phyloP scores from a whole-genome alignment of 2,329 filamentous ascomycete genomes.

The Sporothrix curviconia region DNA sequence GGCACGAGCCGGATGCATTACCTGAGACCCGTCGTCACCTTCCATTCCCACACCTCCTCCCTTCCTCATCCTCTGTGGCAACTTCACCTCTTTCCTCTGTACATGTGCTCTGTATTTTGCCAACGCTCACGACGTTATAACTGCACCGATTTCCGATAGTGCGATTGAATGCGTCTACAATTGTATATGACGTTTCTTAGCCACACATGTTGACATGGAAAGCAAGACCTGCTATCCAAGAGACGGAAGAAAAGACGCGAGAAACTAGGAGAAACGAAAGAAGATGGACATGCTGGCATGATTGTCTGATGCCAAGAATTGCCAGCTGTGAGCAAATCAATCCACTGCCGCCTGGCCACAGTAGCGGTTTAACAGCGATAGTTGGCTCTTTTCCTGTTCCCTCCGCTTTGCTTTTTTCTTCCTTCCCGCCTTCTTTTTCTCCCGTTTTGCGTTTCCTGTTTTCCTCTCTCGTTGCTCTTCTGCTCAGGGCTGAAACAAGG shows the following conservation, averaged over 20 bases:
- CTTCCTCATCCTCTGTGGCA: background rate
- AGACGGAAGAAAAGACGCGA: background rate
- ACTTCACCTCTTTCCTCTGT: background rate
- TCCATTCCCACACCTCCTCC: background rate
- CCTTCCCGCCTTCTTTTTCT: background rate
- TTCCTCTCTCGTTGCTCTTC: background rate
- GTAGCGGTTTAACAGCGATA: background rate
- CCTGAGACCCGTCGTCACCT: background rate
- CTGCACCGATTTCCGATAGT: background rate
- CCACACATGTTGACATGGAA: too few relatives aligned
- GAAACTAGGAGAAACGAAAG: background rate
- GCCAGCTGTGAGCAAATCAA: conserved; percentile 2
- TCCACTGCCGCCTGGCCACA: background rate
- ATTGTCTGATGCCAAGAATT: too few relatives aligned
- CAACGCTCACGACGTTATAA: background rate
- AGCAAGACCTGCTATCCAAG: too few relatives aligned
- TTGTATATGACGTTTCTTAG: too few relatives aligned
- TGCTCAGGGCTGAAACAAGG: conserved; percentile 12
- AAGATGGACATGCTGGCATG: too few relatives aligned
- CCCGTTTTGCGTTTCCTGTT: conserved; percentile 4
- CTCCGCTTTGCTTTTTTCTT: background rate
- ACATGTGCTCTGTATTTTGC: background rate
- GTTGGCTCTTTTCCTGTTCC: background rate
- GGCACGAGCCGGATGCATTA: conserved; percentile 9
- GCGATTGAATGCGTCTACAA: background rate